These are phyloP conservation scores for Mucor circinelloides DNA, from an alignment of 371 early-diverging fungal genomes.

Conservation along the genomic window DNA sequence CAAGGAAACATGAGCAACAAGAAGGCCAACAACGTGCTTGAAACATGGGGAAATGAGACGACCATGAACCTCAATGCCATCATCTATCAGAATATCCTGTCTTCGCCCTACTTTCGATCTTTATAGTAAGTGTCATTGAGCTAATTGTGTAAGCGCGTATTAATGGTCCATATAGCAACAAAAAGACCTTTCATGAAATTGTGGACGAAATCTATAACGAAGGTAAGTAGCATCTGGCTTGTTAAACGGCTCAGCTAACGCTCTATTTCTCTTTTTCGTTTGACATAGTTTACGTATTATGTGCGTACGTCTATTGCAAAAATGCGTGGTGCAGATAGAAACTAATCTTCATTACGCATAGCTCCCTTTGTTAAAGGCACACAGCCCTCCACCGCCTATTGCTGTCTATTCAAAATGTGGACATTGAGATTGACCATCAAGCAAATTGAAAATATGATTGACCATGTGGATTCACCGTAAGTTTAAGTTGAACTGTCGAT, in stretches of 20 bases:
- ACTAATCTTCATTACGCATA: slow-evolving; percentile 20
- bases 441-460: slow-evolving; percentile 78
- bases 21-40: slow-evolving; percentile 57
- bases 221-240: slow-evolving; percentile 38
- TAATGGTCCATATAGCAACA: slow-evolving; percentile 48
- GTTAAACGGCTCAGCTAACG: background rate
- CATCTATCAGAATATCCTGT: slow-evolving; percentile 71
- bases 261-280: slow-evolving; percentile 5
- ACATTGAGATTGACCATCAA: slow-evolving; percentile 76
- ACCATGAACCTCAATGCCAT: slow-evolving; percentile 88
- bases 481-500: slow-evolving; percentile 8
- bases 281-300: slow-evolving; percentile 30
- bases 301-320: slow-evolving; percentile 10
- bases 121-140: slow-evolving; percentile 57
- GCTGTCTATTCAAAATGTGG: slow-evolving; percentile 87
- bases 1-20: slow-evolving; percentile 32
- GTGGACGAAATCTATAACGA: slow-evolving; percentile 81
- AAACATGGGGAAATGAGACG: slow-evolving; percentile 77
- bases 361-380: slow-evolving; percentile 87
- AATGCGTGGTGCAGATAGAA: background rate
- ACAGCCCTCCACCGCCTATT: slow-evolving; percentile 83
- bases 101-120: slow-evolving; percentile 71
- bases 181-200: slow-evolving; percentile 82
- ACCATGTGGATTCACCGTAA: slow-evolving; percentile 81
- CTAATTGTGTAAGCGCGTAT: background rate